These are phyloP conservation scores for Backusella luteola DNA, from an alignment of 192 early-diverging fungal species.

Conservation along the genomic window DNA sequence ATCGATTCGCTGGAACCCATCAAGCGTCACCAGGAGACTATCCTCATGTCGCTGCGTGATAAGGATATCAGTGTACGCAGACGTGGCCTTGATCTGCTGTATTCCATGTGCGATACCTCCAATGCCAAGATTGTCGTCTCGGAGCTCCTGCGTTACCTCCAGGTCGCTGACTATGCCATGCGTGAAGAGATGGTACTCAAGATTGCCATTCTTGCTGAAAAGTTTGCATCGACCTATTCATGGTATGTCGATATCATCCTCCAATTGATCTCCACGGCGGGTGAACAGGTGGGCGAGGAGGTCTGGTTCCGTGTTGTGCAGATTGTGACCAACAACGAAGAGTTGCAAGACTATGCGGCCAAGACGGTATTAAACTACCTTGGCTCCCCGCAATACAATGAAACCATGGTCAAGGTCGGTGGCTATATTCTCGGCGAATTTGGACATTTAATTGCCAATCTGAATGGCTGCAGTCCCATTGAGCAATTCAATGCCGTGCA, in stretches of 20 bases:
- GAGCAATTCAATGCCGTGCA: constrained; percentile 96
- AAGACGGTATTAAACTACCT: constrained; percentile 80
- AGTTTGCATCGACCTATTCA: constrained; percentile 94
- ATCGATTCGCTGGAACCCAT: constrained; percentile 82
- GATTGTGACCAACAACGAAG: constrained; percentile 94
- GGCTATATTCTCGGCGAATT: constrained; percentile 98
- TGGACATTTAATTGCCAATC: constrained; percentile 93
- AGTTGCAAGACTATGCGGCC: constrained; percentile 92
- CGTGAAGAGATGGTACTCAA: constrained; percentile 98
- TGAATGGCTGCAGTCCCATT: constrained; percentile 78
- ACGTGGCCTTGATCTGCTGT: constrained; percentile 91
- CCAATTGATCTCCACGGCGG: constrained; percentile 91
- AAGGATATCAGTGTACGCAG: constrained; percentile 97
- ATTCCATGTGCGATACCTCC: constrained; percentile 92
- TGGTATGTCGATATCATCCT: constrained; percentile 99
- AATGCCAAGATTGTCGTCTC: constrained; percentile 86
- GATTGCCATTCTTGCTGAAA: constrained; percentile 98
- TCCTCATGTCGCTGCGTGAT: constrained; percentile 91
- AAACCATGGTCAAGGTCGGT: constrained; percentile 93
- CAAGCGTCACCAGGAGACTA: constrained; percentile 80
- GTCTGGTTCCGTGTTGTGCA: constrained; percentile 98
- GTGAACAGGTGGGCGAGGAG: constrained; percentile 94
- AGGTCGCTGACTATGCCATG: constrained; percentile 85
- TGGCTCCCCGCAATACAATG: constrained; percentile 89
- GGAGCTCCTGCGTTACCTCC: constrained; percentile 90